Base-by-base conservation (phyloP, 345 rosid species). In the Eucalyptus virginea region DNA sequence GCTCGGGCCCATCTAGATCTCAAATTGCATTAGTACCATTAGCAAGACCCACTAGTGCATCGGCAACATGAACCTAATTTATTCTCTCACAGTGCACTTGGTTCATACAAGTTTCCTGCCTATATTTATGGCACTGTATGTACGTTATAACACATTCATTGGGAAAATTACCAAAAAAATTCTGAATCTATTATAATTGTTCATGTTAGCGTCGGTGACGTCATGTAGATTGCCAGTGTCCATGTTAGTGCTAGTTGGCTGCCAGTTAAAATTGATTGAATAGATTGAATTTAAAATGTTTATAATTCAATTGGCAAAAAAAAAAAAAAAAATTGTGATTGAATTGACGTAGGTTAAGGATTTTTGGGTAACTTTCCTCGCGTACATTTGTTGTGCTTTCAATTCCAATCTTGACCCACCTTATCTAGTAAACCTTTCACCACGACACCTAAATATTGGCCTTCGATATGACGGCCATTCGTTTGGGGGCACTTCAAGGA, bases 231-330 rank as follows among this genome's bases (percentile, higher is more conserved):
- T 52, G 4, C 9, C 23, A 51, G 16, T 49, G 18, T 49, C 51
- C 17, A 49, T 49, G 51, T 49, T 49, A 49, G 51, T 49, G 28
- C 30, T 10, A 21, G 6, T 8, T 8, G 28, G 62, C 30, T 1
- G 3, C 1, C 0, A 4, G 30, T 4, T 4, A 56, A 56, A 56
- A 56, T 23, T 11, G 13, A 24, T 56, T 0, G 62, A 11, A 56
- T 56, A 3, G 3, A 56, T 56, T 56, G 3, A 56, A 56, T 23
- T 23, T 1, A 6, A 56, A 24, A 56, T 56, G 1, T 56, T 56
- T 56, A 56, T 4, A 1, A 56, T 10, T 56, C 13, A 52, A 56
- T 56, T 56, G 62, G 4, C 17, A 49, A 49, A 49, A 49, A 49
- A 49, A 48, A 48, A 42, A 48, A 13, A 49, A 49, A 13, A 48